Evolutionary conservation across 768 basidiomycete species (phyloP).

Genomic region (Podaxis rugospora): DNA sequence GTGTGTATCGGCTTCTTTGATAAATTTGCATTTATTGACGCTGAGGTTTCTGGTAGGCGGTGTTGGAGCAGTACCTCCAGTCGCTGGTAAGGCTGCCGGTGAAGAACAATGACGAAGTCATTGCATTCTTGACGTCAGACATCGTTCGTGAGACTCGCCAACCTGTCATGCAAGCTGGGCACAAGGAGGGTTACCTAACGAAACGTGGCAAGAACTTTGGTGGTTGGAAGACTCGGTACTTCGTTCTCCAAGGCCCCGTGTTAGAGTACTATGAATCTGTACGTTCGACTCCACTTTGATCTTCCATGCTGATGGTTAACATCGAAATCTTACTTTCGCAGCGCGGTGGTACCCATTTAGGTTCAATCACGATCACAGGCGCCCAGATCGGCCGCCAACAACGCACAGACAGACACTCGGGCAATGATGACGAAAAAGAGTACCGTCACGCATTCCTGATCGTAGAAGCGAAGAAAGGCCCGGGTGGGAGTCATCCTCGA

Average conservation of each 20-base stretch:
- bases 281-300: conserved; percentile 30
- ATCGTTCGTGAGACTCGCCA: conserved; percentile 72
- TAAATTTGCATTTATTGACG: too few relatives aligned
- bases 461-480: conserved; percentile 79
- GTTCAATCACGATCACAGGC: conserved; percentile 85
- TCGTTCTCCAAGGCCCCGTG: conserved; percentile 86
- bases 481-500: conserved; percentile 64
- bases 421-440: conserved; percentile 74
- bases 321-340: conserved; percentile 14
- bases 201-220: conserved; percentile 98
- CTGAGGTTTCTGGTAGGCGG: conserved; percentile 36
- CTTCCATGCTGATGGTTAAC: conserved; percentile 13
- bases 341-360: conserved; percentile 90
- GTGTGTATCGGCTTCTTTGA: conserved; percentile 34
- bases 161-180: conserved; percentile 73
- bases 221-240: conserved; percentile 95
- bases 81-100: conserved; percentile 76
- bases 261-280: conserved; percentile 96
- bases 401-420: conserved; percentile 45
- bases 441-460: conserved; percentile 98
- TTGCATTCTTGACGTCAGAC: conserved; percentile 90
- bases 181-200: conserved; percentile 94
- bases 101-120: conserved; percentile 85
- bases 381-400: conserved; percentile 98
- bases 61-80: conserved; percentile 84